Conservation (phyloP, 2,329 filamentous ascomycete genomes). For the Cytospora piceicola region DNA sequence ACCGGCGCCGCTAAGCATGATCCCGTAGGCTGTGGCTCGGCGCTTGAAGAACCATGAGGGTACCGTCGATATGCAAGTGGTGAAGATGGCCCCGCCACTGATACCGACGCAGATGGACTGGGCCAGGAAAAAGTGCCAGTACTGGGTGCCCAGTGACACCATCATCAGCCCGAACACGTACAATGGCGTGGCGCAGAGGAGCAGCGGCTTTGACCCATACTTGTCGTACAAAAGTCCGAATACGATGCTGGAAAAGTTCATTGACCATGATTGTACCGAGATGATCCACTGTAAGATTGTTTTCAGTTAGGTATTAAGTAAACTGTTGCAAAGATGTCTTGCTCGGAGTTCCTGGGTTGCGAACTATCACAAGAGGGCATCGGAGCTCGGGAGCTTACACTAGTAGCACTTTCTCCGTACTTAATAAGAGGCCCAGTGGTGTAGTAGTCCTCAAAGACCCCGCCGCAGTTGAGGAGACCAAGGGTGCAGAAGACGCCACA, state of each 20-base stretch:
- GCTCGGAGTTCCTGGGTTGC: no score
- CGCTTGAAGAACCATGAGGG: conserved; percentile 36
- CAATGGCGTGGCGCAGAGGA: conserved; percentile 56
- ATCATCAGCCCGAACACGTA: conserved; percentile 68
- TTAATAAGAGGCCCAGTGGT: conserved; percentile 45
- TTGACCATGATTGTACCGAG: conserved; percentile 1
- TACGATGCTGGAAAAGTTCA: no score
- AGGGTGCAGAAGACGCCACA: conserved; percentile 47
- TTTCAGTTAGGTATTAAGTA: conserved; percentile 63
- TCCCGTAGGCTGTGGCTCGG: conserved; percentile 37
- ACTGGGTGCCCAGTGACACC: conserved; percentile 52
- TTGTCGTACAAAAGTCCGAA: conserved; percentile 58
- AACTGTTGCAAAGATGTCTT: no score
- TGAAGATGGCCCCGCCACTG: conserved; percentile 42
- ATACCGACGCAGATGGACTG: conserved; percentile 46
- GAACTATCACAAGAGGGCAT: no score
- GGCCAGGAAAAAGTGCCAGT: conserved; percentile 47
- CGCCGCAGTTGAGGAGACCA: conserved; percentile 47
- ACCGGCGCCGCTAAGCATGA: conserved; percentile 37
- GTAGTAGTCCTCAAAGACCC: conserved; percentile 64
- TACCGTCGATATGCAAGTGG: conserved; percentile 39
- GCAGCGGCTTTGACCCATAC: conserved; percentile 61
- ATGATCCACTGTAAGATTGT: conserved; percentile 50
- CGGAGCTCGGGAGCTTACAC: no score
- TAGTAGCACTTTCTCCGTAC: no score